A percentile compares a stretch with the other conserved stretches of the same genome.
These are phyloP conservation scores for Blastobotrys parvus DNA, from an alignment of 805 yeast genomes.

Conservation along the genomic window DNA sequence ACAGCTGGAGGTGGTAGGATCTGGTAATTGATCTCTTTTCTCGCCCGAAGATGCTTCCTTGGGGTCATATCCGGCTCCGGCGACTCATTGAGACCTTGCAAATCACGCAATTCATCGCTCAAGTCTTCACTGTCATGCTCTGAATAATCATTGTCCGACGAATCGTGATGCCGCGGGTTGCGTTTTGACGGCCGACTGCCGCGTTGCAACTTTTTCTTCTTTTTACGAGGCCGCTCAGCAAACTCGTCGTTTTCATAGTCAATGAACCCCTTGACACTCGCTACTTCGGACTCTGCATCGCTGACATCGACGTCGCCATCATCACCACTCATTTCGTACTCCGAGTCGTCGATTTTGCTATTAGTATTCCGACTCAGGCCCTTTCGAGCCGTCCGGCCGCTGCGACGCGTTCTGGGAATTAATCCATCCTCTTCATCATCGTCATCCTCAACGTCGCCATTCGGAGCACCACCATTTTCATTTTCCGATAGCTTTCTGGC, in stretches of 20 bases:
- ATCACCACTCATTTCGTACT: constrained; percentile 1
- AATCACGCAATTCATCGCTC: constrained; percentile 17
- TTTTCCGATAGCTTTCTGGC: neutral
- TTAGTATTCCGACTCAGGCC: neutral
- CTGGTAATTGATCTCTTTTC: constrained; percentile 70
- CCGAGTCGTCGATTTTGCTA: neutral
- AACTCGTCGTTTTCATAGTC: constrained; percentile 8
- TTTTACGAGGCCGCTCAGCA: constrained; percentile 1
- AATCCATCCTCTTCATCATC: constrained; percentile 12
- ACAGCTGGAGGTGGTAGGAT: constrained; percentile 70
- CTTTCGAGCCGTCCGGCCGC: neutral
- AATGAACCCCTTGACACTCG: constrained; percentile 4
- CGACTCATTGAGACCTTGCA: constrained; percentile 12
- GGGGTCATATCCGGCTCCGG: constrained; percentile 39
- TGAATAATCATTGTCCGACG: constrained; percentile 5
- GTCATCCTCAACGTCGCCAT: constrained; percentile 1
- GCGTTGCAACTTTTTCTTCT: neutral
- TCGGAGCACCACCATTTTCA: neutral
- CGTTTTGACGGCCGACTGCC: neutral
- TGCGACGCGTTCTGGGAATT: constrained; percentile 3
- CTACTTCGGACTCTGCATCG: constrained; percentile 7
- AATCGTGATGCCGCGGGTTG: neutral
- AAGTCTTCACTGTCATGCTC: constrained; percentile 7
- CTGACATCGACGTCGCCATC: constrained; percentile 5
- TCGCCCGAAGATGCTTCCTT: constrained; percentile 40